These are phyloP conservation scores for Crepidotus variabilis DNA, from an alignment of 768 basidiomycete genomes.

Conservation along the genomic window DNA sequence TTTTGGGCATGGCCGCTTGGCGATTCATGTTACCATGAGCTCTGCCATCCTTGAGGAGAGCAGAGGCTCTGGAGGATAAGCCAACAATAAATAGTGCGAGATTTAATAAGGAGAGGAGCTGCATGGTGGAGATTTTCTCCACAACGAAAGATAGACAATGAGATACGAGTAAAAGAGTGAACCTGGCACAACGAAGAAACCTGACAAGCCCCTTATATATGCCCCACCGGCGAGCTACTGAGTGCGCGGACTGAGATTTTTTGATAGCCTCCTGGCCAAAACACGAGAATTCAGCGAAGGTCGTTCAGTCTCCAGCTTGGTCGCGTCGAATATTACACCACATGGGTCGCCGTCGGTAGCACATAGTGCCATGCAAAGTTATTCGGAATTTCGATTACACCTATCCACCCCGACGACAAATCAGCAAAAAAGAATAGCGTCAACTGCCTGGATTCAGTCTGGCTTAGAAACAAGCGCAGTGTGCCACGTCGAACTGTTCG, in stretches of 20 bases:
- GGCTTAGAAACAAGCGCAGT: too few relatives aligned
- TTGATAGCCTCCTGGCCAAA: neutral
- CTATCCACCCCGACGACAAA: too few relatives aligned
- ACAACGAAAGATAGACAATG: slow-evolving; percentile 16
- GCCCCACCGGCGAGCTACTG: neutral
- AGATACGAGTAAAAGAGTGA: slow-evolving; percentile 10
- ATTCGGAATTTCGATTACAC: too few relatives aligned
- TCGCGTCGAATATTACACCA: neutral
- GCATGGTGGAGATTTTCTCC: too few relatives aligned
- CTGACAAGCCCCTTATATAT: neutral
- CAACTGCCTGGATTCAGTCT: too few relatives aligned
- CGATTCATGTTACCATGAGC: slow-evolving; percentile 38
- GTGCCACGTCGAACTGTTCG: neutral
- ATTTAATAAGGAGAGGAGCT: too few relatives aligned
- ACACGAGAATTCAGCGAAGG: slow-evolving; percentile 15
- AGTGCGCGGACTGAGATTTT: neutral
- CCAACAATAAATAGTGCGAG: too few relatives aligned
- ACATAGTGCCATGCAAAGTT: too few relatives aligned
- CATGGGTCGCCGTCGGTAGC: neutral
- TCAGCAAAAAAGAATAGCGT: too few relatives aligned
- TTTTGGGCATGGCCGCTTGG: slow-evolving; percentile 32
- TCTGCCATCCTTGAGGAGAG: slow-evolving; percentile 31
- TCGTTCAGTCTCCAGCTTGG: neutral
- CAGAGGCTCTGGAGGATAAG: too few relatives aligned
- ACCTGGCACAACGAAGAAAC: slow-evolving; percentile 2